Percentiles rank a stretch among this genome's conserved stretches.
These are phyloP conservation scores for Soucietia sequanensis DNA, from an alignment of 805 yeast species.

Conservation along the genomic window DNA sequence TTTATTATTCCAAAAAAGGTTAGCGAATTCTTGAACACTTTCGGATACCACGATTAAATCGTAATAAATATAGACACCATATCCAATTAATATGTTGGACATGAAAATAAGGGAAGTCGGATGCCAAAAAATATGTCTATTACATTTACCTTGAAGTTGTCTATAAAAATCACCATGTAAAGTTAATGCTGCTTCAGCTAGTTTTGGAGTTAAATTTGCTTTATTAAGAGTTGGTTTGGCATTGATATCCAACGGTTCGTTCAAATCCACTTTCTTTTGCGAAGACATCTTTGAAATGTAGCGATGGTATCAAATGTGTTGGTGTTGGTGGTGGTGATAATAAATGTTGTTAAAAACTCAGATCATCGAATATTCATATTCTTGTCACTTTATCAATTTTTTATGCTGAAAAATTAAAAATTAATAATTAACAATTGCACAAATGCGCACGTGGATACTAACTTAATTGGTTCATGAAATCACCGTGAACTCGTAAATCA, in stretches of 20 bases:
- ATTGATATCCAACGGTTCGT: slow-evolving; percentile 52
- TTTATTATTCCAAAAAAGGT: slow-evolving; percentile 10
- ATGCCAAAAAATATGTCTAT: slow-evolving; percentile 46
- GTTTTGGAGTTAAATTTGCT: slow-evolving; percentile 52
- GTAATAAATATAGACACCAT: slow-evolving; percentile 19
- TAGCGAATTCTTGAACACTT: slow-evolving; percentile 25
- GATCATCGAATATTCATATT: neutral
- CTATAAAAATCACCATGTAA: slow-evolving; percentile 62
- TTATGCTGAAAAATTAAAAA: too few species aligned
- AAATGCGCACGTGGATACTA: too few species aligned
- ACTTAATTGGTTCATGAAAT: too few species aligned
- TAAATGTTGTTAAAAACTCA: too few species aligned
- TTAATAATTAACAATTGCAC: too few species aligned
- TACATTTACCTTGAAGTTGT: slow-evolving; percentile 46
- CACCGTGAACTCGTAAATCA: too few species aligned
- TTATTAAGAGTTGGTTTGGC: slow-evolving; percentile 54
- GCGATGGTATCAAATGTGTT: too few species aligned
- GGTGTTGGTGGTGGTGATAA: too few species aligned
- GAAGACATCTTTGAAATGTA: slow-evolving; percentile 23
- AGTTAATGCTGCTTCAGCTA: slow-evolving; percentile 58
- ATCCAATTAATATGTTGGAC: slow-evolving; percentile 15
- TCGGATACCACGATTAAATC: slow-evolving; percentile 34
- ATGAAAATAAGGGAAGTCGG: slow-evolving; percentile 34
- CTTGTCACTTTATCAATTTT: too few species aligned
- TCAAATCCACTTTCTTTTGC: slow-evolving; percentile 54